Evolutionary conservation across 1,284 basidiomycete genomes (phyloP).

Genomic region (Sporisorium reilianum): DNA sequence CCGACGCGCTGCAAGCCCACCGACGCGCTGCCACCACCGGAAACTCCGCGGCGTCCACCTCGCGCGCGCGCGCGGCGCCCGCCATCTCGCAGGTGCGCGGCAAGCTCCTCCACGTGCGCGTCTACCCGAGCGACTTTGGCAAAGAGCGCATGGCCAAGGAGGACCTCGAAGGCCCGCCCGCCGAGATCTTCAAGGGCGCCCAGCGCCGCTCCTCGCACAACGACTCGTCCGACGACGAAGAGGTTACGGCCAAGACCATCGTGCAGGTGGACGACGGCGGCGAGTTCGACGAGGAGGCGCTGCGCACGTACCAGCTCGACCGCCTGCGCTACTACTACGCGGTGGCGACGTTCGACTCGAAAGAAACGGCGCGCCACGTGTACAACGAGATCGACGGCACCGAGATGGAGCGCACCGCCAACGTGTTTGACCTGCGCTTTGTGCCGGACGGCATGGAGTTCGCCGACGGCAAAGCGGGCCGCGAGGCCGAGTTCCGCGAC

Average conservation of each 20-base stretch:
- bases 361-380: conserved; percentile 82
- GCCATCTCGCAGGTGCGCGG: conserved; percentile 56
- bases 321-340: conserved; percentile 96
- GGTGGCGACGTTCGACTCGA: conserved; percentile 87
- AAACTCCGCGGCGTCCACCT: conserved; percentile 7
- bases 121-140: conserved; percentile 95
- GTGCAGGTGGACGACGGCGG: conserved; percentile 67
- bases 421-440: conserved; percentile 85
- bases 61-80: conserved; percentile 26
- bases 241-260: conserved; percentile 68
- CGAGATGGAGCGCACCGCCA: conserved; percentile 96
- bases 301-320: conserved; percentile 93
- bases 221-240: conserved; percentile 74
- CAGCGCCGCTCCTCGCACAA: conserved; percentile 69
- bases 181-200: conserved; percentile 77
- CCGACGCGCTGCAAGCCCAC: conserved; percentile 31
- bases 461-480: conserved; percentile 76
- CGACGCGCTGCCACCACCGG: conserved; percentile 23
- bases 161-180: conserved; percentile 89
- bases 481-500: conserved; percentile 76
- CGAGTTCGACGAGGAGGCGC: conserved; percentile 80
- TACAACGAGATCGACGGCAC: conserved; percentile 91
- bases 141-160: conserved; percentile 87
- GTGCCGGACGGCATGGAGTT: conserved; percentile 86
- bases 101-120: conserved; percentile 70